phyloP scores from a whole-genome alignment of 495 filamentous ascomycete species.

The Podospora conica region DNA sequence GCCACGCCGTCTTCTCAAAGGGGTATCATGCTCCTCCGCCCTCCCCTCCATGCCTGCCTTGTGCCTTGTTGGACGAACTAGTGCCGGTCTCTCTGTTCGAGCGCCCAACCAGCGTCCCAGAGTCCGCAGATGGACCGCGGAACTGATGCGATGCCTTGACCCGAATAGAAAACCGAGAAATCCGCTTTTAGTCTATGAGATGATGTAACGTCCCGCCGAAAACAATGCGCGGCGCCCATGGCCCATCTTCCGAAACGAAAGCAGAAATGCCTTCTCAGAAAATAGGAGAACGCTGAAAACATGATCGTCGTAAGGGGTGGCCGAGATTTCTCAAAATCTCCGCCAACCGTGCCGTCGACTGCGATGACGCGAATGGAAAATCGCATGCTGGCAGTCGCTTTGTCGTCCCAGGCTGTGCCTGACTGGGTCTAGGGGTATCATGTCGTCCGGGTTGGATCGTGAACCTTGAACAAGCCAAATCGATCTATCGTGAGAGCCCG shows the following conservation, averaged over 20 bases:
- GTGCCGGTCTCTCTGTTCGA: slow-evolving; percentile 37
- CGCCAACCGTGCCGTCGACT: slow-evolving; percentile 23
- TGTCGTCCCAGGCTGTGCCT: slow-evolving; percentile 22
- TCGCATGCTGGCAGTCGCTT: slow-evolving; percentile 22
- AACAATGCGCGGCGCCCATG: slow-evolving; percentile 34
- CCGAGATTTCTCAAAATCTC: slow-evolving; percentile 31
- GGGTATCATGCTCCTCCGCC: slow-evolving; percentile 36
- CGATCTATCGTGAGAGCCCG: slow-evolving; percentile 32
- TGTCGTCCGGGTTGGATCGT: slow-evolving; percentile 22
- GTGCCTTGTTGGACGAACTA: slow-evolving; percentile 42
- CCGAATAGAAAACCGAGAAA: slow-evolving; percentile 47
- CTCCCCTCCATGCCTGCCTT: slow-evolving; percentile 22
- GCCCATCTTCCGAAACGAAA: slow-evolving; percentile 37
- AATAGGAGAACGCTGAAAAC: slow-evolving; percentile 37
- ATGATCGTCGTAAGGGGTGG: slow-evolving; percentile 34
- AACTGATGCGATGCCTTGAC: slow-evolving; percentile 22
- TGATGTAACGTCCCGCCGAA: slow-evolving; percentile 29
- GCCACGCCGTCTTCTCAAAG: slow-evolving; percentile 23
- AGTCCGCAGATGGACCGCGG: slow-evolving; percentile 21
- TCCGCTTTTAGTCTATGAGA: slow-evolving; percentile 58
- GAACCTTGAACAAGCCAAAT: slow-evolving; percentile 21
- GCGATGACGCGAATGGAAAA: slow-evolving; percentile 23
- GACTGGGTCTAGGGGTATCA: slow-evolving; percentile 40
- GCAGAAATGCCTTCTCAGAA: slow-evolving; percentile 36
- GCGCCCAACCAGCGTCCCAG: slow-evolving; percentile 27